A percentile compares a stretch with the other conserved stretches of the same genome.
Conservation (phyloP, 345 rosid genomes). For the Sisymbrium altissimum region DNA sequence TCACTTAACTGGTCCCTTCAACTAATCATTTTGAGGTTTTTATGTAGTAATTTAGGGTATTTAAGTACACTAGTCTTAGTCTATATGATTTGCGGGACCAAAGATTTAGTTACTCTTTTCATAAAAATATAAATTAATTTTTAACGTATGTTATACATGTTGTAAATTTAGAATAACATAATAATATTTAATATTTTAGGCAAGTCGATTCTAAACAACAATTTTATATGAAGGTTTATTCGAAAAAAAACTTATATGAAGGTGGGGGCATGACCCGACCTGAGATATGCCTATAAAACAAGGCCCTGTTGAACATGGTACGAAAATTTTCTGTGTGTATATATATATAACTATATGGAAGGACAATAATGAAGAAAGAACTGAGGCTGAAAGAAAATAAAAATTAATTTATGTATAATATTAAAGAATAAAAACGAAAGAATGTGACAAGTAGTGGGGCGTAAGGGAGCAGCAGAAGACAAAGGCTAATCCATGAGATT, state of each 20-base stretch:
- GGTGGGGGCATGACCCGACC: constrained; percentile 19
- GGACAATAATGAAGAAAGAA: constrained; percentile 30
- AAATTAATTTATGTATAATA: background rate
- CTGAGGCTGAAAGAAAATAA: background rate
- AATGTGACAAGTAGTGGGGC: constrained; percentile 36
- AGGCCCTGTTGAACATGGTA: constrained; percentile 18
- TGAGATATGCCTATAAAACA: constrained; percentile 15
- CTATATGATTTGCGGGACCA: background rate
- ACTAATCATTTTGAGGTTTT: background rate
- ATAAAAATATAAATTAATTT: background rate
- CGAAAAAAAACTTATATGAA: background rate
- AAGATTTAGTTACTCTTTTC: background rate
- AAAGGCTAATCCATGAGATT: constrained; percentile 56
- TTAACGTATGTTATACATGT: background rate
- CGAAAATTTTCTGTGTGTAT: background rate
- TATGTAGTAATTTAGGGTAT: background rate
- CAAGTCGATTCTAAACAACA: background rate
- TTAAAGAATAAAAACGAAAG: constrained; percentile 20
- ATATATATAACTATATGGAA: constrained; percentile 12
- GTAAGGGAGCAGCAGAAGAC: constrained; percentile 35
- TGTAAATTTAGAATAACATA: background rate
- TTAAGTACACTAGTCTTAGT: background rate
- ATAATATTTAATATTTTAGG: background rate
- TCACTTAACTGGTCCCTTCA: background rate
- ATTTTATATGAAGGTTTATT: background rate